phyloP scores from a whole-genome alignment of 2,329 filamentous ascomycete genomes.

The Hirsutella thompsonii region DNA sequence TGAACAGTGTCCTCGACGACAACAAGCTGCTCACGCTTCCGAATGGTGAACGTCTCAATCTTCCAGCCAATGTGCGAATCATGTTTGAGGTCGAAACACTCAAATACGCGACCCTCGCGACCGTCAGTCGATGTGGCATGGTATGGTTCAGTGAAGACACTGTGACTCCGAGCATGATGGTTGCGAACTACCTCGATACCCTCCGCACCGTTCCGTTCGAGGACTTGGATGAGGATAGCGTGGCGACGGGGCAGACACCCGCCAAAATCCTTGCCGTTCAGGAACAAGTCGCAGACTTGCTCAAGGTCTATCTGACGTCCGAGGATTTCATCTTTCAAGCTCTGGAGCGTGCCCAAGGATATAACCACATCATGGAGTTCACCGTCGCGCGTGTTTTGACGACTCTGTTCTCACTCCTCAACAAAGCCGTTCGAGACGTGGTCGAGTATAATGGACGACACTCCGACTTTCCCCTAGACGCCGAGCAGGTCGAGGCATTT shows the following conservation, averaged over 20 bases:
- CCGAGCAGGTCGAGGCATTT: constrained; percentile 80
- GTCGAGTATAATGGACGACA: constrained; percentile 96
- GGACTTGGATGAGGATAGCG: constrained; percentile 86
- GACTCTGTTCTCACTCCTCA: constrained; percentile 88
- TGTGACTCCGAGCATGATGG: constrained; percentile 85
- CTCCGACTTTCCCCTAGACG: constrained; percentile 81
- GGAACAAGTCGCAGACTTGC: constrained; percentile 62
- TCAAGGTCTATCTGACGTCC: constrained; percentile 61
- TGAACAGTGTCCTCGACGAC: constrained; percentile 98
- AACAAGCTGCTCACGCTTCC: constrained; percentile 96
- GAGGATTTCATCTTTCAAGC: constrained; percentile 73
- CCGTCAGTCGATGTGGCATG: constrained; percentile 99
- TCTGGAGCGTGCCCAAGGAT: constrained; percentile 62
- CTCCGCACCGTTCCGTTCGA: constrained; percentile 79
- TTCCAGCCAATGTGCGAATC: constrained; percentile 90
- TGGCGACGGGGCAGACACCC: constrained; percentile 60
- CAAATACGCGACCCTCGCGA: constrained; percentile 93
- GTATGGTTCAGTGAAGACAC: constrained; percentile 99
- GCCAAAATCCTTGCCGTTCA: constrained; percentile 72
- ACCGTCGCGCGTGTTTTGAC: constrained; percentile 81
- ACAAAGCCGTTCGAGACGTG: constrained; percentile 83
- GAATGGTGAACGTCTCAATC: constrained; percentile 92
- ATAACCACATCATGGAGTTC: constrained; percentile 98
- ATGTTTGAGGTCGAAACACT: constrained; percentile 99
- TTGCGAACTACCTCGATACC: constrained; percentile 77